Conservation (phyloP, 2,329 filamentous ascomycete genomes). For the Diaporthe eres region DNA sequence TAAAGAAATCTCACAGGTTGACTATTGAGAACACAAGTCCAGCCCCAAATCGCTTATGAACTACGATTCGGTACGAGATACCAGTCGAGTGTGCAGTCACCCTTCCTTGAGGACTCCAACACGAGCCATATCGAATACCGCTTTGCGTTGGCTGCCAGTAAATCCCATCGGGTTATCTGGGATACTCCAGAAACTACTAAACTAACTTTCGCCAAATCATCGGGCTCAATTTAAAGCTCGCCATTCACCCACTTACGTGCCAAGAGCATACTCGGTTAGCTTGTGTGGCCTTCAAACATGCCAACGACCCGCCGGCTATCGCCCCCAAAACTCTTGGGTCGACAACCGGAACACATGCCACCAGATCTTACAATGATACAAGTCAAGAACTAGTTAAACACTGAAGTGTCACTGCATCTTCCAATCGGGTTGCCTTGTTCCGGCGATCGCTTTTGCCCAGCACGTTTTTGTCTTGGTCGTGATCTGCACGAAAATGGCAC, state of each 20-base stretch:
- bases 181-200: neutral
- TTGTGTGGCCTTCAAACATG: neutral
- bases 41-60: neutral
- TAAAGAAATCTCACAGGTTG: neutral
- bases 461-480: neutral
- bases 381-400: neutral
- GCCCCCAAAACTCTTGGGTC: neutral
- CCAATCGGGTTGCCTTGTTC: neutral
- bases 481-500: constrained; percentile 25
- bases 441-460: constrained; percentile 1
- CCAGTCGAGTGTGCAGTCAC: neutral
- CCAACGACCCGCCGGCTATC: neutral
- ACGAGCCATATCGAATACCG: neutral
- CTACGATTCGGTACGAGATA: neutral
- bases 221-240: neutral
- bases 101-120: neutral
- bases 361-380: too few relatives aligned
- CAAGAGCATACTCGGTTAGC: neutral
- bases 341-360: neutral
- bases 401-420: neutral
- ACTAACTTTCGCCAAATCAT: neutral
- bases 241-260: neutral
- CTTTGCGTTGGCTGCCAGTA: neutral
- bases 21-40: neutral
- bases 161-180: neutral